Base-by-base conservation (phyloP, 768 basidiomycete species). In the Baorangia bicolor region DNA sequence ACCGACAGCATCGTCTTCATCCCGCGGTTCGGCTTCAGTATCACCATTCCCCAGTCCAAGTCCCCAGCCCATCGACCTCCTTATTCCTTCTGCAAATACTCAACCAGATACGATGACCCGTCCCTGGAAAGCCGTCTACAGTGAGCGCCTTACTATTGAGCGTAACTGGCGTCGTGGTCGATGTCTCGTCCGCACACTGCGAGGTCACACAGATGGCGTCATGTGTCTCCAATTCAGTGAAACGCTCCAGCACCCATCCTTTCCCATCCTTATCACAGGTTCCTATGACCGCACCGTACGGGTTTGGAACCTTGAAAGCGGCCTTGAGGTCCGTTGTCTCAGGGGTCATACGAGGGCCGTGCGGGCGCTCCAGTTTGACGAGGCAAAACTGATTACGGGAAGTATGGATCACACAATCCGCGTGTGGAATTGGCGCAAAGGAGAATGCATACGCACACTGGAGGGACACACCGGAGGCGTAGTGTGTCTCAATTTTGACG, bases 61-160 rank as follows among this genome's bases (percentile, higher is more conserved):
- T 21, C 52, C 58, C 20, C 58, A 33, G 20, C 41, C 61, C 34
- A 14, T 47, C 16, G 57, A 59, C 34, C 48, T 52, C 38, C 75
- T 77, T 37, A 69, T 73, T 27, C 67, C 70, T 45, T 59, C 70
- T 69, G 58, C 66, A 71, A 52, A 60, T 71, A 42, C 64, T 10
- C 64, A 48, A 20, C 12, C 49, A 13, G 64, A 72, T 25, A 75
- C 77, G 16, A 63, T 82, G 56, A 95, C 92, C 16, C 85, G 94
- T 41, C 97, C 96, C 0, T 99, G 97, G 97, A 99, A 99, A 70
- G 87, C 91, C 60, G 96, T 99, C 20, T 99, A 98, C 73, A 92
- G 90, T 68, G 97, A 99, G 70, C 88, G 97, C n/a, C 85, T 98
- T 71, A 86, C 88, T 20, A 84, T 99, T 41, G 97, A 98, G 73